phyloP scores from a whole-genome alignment of 139 green algal genomes.

The Asterochloris erici region DNA sequence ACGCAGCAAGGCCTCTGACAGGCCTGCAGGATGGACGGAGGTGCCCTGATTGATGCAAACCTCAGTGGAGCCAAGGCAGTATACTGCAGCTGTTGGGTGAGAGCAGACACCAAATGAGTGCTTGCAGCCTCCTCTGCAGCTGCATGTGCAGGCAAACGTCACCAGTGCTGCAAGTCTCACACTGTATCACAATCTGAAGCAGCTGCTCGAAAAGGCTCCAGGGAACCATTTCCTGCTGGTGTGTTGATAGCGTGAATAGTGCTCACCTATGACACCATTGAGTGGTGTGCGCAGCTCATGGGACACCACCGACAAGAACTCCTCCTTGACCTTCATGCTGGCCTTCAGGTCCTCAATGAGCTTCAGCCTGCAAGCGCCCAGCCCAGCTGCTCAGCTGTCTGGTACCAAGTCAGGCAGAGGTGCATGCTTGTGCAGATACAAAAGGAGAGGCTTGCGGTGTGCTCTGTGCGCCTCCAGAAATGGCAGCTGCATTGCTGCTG shows the following conservation, averaged over 20 bases:
- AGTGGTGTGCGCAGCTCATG: constrained; percentile 80
- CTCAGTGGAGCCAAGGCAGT: no score
- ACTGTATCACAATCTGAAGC: no score
- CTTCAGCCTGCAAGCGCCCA: constrained; percentile 15
- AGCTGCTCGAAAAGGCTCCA: no score
- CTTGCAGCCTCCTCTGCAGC: background rate
- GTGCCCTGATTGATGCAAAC: no score
- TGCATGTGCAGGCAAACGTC: background rate
- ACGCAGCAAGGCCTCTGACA: constrained; percentile 20
- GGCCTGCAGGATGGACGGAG: background rate
- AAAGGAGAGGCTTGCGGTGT: background rate
- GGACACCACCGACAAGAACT: constrained; percentile 69
- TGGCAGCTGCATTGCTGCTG: background rate
- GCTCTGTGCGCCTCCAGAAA: background rate
- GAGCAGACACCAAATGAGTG: no score
- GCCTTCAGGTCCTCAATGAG: constrained; percentile 40
- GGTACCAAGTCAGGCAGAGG: no score
- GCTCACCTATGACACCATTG: constrained; percentile 72
- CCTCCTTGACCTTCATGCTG: constrained; percentile 67
- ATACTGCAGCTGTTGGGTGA: no score
- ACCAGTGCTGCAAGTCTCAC: no score
- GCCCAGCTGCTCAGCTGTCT: background rate
- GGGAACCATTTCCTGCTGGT: no score
- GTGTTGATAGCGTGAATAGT: no score
- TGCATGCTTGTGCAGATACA: background rate